phyloP scores from a whole-genome alignment of 257 asterid genomes.

The Gentiana dahurica region DNA sequence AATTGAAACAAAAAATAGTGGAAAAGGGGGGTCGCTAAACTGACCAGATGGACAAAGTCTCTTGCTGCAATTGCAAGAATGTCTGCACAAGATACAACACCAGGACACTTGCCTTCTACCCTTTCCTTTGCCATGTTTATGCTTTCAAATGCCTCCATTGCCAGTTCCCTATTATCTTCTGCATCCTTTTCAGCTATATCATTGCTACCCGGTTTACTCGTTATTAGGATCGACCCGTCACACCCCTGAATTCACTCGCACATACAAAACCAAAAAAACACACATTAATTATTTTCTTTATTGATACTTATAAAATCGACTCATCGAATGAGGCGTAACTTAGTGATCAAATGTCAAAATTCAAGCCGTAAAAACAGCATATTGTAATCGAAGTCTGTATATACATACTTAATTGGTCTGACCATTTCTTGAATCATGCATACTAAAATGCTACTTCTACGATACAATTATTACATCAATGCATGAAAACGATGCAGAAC shows the following conservation, averaged over 20 bases:
- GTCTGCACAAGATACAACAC: slow-evolving; percentile 89
- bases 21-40: not conserved
- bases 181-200: slow-evolving; percentile 75
- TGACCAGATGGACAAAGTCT: slow-evolving; percentile 85
- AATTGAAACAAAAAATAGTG: no score
- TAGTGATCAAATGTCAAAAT: no score
- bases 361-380: no score
- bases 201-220: slow-evolving; percentile 51
- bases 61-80: slow-evolving; percentile 88
- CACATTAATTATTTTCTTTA: no score
- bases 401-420: no score
- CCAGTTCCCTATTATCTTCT: slow-evolving; percentile 71
- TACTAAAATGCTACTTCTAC: no score
- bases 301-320: no score
- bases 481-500: no score
- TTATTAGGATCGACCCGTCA: slow-evolving; percentile 66
- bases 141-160: slow-evolving; percentile 65
- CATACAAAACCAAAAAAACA: not conserved
- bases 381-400: no score
- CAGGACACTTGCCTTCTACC: slow-evolving; percentile 90
- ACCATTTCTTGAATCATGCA: no score
- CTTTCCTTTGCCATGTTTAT: slow-evolving; percentile 51
- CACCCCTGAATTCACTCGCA: slow-evolving; percentile 48
- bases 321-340: no score
- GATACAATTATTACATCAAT: no score